Conservation (phyloP, 495 filamentous ascomycete genomes). For the Thozetella sp. region DNA sequence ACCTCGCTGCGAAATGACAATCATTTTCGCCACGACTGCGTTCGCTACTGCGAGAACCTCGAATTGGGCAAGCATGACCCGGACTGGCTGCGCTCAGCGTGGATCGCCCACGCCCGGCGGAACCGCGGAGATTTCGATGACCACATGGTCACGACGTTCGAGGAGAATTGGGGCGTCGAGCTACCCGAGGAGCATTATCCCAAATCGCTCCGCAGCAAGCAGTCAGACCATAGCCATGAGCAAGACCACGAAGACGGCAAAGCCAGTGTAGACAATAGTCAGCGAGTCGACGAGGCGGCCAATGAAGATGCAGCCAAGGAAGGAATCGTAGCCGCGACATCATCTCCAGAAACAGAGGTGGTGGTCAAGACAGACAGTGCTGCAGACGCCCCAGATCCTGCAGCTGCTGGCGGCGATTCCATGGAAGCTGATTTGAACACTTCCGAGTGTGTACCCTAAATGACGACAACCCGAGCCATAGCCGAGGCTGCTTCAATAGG, state of each 20-base stretch:
- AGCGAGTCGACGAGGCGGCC: background rate
- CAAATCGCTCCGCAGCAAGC: background rate
- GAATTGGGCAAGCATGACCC: constrained; percentile 61
- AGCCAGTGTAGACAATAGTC: background rate
- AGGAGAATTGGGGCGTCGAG: constrained; percentile 72
- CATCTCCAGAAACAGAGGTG: too few species aligned
- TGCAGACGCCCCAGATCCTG: too few species aligned
- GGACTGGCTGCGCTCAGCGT: constrained; percentile 68
- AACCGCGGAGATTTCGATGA: constrained; percentile 69
- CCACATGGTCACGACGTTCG: constrained; percentile 66
- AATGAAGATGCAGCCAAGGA: background rate
- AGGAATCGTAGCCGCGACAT: too few species aligned
- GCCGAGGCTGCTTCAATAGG: too few species aligned
- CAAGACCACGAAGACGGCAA: background rate
- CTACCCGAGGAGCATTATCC: constrained; percentile 26
- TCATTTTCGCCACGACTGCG: constrained; percentile 44
- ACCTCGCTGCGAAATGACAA: constrained; percentile 38
- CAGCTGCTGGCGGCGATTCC: too few species aligned
- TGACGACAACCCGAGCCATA: too few species aligned
- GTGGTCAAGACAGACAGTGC: too few species aligned
- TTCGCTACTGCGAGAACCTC: constrained; percentile 53
- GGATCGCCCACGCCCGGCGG: constrained; percentile 61
- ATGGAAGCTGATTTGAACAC: too few species aligned
- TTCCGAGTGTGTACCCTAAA: too few species aligned
- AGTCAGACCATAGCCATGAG: background rate